Percentiles rank a stretch among this genome's conserved stretches.
Evolutionary conservation across 140 eudicot species (phyloP).

Genomic region (Flaveria floridana): DNA sequence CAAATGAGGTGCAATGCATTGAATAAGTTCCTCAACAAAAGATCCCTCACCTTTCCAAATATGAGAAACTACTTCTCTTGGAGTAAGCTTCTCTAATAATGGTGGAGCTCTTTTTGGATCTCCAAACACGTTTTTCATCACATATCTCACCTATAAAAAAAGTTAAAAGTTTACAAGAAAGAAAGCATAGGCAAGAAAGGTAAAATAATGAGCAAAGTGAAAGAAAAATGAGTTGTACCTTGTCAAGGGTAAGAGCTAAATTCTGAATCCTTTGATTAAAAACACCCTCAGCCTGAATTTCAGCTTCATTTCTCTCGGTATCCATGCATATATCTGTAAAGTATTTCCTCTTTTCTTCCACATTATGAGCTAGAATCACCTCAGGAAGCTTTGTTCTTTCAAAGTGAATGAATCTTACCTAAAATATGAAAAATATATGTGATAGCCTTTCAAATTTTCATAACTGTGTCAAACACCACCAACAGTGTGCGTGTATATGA

Average conservation of each 20-base stretch:
- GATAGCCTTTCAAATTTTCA: constrained; percentile 9
- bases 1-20: constrained; percentile 72
- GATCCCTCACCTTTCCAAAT: constrained; percentile 95
- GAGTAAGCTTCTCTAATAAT: constrained; percentile 72
- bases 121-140: constrained; percentile 76
- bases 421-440: constrained; percentile 21
- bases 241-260: constrained; percentile 94
- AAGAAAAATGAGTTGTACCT: constrained; percentile 47
- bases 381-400: constrained; percentile 89
- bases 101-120: constrained; percentile 96
- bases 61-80: constrained; percentile 63
- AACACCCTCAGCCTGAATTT: constrained; percentile 98
- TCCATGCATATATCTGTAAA: constrained; percentile 72
- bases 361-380: constrained; percentile 73
- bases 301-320: constrained; percentile 82
- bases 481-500: neutral
- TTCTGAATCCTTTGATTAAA: constrained; percentile 93
- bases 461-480: neutral
- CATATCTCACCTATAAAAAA: constrained; percentile 76
- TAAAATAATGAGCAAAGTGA: neutral
- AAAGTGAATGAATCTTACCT: constrained; percentile 87
- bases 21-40: constrained; percentile 71
- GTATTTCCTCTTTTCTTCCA: constrained; percentile 85
- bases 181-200: neutral
- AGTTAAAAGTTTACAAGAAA: neutral